Evolutionary conservation across 495 filamentous ascomycete species (phyloP), one percentile per base, ranked within the genome.

Genomic region (Acidiella bohemica): DNA sequence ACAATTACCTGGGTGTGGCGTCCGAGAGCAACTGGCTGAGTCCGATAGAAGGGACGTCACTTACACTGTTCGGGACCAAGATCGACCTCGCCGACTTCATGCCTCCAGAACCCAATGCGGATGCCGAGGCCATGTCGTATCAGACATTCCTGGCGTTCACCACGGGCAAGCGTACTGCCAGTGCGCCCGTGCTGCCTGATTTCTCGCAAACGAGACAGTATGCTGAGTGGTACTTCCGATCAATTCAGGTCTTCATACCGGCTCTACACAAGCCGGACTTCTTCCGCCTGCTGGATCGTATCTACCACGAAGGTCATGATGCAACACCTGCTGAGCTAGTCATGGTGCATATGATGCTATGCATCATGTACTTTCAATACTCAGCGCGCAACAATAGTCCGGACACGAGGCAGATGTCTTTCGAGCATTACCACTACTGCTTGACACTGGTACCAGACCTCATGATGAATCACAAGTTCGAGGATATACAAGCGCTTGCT

Each of bases 271-370:
- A 76, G 43, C 76, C 78, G 2, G 73, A 73, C 3, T 81, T 83
- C 49, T 63, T 80, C 56, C 59, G 62, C 36, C 56, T 81, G 42
- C 78, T 84, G 65, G 14, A 24, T 25, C 39, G 19, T 13, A 31
- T 44, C 19, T 42, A 36, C 29, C 42, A 59, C 41, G 36, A 42
- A 36, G 14, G 39, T 7, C 34, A 51, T 26, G 39, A 50, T 39
- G 69, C 78, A 1, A 69, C 70, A 0, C 56, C 70, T 1, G 70
- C 78, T 1, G 76, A 87, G 46, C 68, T 65, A 1, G 79, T 82
- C n/a, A 70, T 71, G 46, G 65, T 83, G 16, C 80, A 86, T 58
- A 81, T 83, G 70, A 66, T 85, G 34, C 78, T 86, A 49, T 78
- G 80, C 13, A 78, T 77, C 29, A 74, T 85, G 50, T 76, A 75